Base-by-base conservation (phyloP, 306 rosid species). In the Quercus bicolor region DNA sequence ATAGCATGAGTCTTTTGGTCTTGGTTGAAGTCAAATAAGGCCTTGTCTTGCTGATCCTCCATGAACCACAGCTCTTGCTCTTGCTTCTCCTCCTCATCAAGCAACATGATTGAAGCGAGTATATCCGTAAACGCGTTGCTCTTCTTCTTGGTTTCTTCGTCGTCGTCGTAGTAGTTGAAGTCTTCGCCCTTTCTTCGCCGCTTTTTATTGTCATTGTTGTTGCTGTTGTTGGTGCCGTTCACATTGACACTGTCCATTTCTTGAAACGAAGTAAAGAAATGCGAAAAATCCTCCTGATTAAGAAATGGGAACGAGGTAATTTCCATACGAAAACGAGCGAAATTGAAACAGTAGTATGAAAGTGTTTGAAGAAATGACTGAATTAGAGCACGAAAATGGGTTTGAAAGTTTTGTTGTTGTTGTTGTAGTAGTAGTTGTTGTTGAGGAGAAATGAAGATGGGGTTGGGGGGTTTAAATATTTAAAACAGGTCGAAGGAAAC, bases 61-160 rank as follows among this genome's bases (percentile, higher is more conserved):
- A 75, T 19, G 0, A 48, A 45, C 31, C 57, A 69, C 13, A 68
- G 70, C 4, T 72, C 57, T n/a, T 83, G 65, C 8, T 90, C 85
- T 4, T 16, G 86, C 68, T 81, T 85, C 81, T 78, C 81, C 55
- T 88, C 91, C 71, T 90, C 90, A 0, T 89, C 95, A 0, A 87
- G 61, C 51, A 86, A n/a, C 19, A 86, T 62, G 29, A 92, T 55
- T 3, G 97, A 82, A 33, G 57, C 34, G 26, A 89, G 80, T 1
- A 90, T 77, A 43, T 88, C 87, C 56, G 40, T 88, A 6, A 88
- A 73, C 0, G 77, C 43, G 19, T 21, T 71, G 60, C 73, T 70
- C 79, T 34, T 76, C 28, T 74, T 31, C 5, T 82, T 85, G 1
- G 61, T 80, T 9, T 12, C 5, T 3, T 24, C 76, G 34, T 16